Percentiles rank a stretch among this genome's conserved stretches.
These are phyloP conservation scores for Lophiostoma macrostomum DNA, from an alignment of 495 filamentous ascomycete species.

Conservation along the genomic window DNA sequence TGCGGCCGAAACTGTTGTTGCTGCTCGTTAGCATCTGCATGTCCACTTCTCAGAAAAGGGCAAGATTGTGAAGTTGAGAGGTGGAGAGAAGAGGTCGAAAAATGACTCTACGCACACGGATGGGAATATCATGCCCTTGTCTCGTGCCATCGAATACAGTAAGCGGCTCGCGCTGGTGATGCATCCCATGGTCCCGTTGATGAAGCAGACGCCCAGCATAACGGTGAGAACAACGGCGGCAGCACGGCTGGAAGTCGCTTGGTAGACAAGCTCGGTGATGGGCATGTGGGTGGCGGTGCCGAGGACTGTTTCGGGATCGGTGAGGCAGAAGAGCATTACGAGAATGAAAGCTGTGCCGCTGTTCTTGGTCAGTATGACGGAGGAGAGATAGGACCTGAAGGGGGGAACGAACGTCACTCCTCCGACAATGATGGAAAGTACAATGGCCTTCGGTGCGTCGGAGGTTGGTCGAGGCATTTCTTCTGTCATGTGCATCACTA, in stretches of 20 bases:
- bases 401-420: constrained; percentile 2
- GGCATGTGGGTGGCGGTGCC: constrained; percentile 7
- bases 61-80: not conserved
- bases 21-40: no score
- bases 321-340: constrained; percentile 7
- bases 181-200: constrained; percentile 11
- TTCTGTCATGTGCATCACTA: constrained; percentile 16
- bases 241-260: constrained; percentile 5
- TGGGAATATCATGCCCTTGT: constrained; percentile 8
- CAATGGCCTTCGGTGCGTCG: constrained; percentile 9
- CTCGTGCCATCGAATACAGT: constrained; percentile 7
- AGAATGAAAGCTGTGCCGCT: constrained; percentile 11
- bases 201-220: constrained; percentile 8
- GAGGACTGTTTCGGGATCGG: constrained; percentile 4
- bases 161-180: not conserved
- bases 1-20: constrained; percentile 6
- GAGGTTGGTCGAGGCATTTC: not conserved
- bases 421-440: constrained; percentile 1
- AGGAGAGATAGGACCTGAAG: not conserved
- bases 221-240: constrained; percentile 8
- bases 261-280: constrained; percentile 9
- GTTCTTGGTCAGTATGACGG: not conserved
- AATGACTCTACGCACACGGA: not conserved
- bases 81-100: not conserved
- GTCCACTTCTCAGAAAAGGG: not conserved